A percentile compares a stretch with the other conserved stretches of the same genome.
Conservation (phyloP, 257 asterid genomes). For the Solanum pimpinellifolium region DNA sequence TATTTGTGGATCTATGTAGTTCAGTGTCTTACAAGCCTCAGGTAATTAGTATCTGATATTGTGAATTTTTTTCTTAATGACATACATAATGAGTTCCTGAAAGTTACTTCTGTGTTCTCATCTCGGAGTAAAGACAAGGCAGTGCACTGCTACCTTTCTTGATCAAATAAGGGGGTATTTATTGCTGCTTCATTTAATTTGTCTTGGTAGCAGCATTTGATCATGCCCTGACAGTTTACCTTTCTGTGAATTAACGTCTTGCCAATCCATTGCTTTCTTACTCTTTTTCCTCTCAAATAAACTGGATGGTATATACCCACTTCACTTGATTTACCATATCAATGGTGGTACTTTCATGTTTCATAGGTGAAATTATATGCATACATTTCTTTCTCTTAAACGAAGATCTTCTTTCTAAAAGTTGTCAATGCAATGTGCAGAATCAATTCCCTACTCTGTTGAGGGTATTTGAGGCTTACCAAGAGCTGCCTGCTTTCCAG, state of each 20-base stretch:
- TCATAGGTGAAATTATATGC: not conserved
- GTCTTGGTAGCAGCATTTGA: not conserved
- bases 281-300: not conserved
- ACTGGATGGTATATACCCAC: not conserved
- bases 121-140: not conserved
- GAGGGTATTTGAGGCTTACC: conserved; percentile 30
- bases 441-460: conserved; percentile 36
- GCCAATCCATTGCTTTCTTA: not conserved
- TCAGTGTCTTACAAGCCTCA: not conserved
- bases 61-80: not conserved
- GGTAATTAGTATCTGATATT: not conserved
- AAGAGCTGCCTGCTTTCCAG: conserved; percentile 33
- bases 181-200: not conserved
- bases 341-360: not conserved
- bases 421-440: conserved; percentile 15
- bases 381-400: not conserved
- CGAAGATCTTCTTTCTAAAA: not conserved
- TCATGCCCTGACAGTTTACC: not conserved
- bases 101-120: not conserved
- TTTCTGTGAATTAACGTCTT: not conserved
- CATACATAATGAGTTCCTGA: not conserved
- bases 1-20: not conserved
- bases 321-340: not conserved
- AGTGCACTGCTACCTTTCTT: not conserved
- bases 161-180: not conserved